phyloP scores from a whole-genome alignment of 371 early-diverging fungal species.

The Nematocida sp. region DNA sequence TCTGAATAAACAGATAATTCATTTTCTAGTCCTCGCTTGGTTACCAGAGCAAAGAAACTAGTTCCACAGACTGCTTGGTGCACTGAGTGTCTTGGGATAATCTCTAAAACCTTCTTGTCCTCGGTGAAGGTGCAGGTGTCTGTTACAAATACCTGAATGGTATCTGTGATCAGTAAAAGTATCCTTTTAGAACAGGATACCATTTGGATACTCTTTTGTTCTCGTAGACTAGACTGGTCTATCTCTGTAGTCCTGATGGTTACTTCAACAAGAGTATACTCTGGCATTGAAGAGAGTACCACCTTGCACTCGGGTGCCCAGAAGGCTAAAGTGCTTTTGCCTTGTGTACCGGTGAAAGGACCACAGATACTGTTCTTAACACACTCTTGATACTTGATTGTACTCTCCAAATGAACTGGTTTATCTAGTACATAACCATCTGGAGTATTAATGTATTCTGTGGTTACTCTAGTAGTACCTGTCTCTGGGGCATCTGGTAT shows the following conservation, averaged over 20 bases:
- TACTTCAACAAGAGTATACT: slow-evolving; percentile 19
- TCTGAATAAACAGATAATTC: not conserved
- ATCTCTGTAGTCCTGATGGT: not conserved
- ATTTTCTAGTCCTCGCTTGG: not conserved
- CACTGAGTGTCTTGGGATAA: not conserved
- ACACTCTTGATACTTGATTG: slow-evolving; percentile 8
- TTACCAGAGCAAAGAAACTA: slow-evolving; percentile 27
- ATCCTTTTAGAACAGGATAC: not conserved
- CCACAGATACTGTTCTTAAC: slow-evolving; percentile 8
- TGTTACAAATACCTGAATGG: not conserved
- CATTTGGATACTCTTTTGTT: not conserved
- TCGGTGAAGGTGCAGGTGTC: not conserved
- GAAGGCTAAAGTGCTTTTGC: not conserved
- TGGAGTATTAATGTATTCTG: not conserved
- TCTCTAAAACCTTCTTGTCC: too few relatives aligned
- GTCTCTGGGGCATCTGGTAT: not conserved
- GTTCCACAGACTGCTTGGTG: slow-evolving; percentile 8
- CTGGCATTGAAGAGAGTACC: not conserved
- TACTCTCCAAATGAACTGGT: not conserved
- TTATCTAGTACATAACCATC: not conserved
- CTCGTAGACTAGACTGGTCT: slow-evolving; percentile 19
- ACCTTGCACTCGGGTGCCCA: slow-evolving; percentile 43
- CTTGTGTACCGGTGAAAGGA: not conserved
- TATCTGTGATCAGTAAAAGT: not conserved
- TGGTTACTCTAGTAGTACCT: not conserved